Base-by-base conservation (phyloP, 2,329 filamentous ascomycete species). In the Fusarium ramigenum region DNA sequence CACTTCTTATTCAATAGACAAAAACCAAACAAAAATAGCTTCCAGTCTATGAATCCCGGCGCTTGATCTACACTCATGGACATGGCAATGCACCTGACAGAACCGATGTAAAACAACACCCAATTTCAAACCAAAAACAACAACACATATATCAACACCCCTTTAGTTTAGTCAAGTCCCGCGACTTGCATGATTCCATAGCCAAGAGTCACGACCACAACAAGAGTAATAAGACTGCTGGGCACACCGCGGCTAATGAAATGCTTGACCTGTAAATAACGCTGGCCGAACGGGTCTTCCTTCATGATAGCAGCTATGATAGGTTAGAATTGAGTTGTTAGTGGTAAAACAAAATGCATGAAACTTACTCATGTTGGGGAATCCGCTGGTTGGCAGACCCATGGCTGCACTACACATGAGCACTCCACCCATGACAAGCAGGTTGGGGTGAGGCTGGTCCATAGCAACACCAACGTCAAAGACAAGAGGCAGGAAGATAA, bases 281-380 rank as follows among this genome's bases (percentile, higher is more conserved):
- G 88, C 80, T 97, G 94, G 14, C 96, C 96, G 0, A 95, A 97
- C 1, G 93, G 89, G 78, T 99, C 96, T 84, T 99, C 96, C 87
- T 98, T 98, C 96, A 99, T 98, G 78, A 99, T 98, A 8, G 96
- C 96, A 79, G 96, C 94, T 97, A 57, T 21, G 47, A 12, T 14
- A 53, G 49, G 69, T 80, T 67, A 82, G 79, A 54, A 43, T 61
- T 34, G 18, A 15, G 50, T 37, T 39, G 15, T 50, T 34, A n/a
- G 43, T 19, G 28, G 46, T 23, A 49, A 34, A 30, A 10, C 10
- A 30, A 30, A 30, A 8, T 14, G 23, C 19, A 54, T 19, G 40
- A 16, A 50, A 93, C 95, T 88, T 90, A 97, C 95, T 99, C 96
- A 99, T 99, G 77, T 99, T 99, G 4, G 96, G 96, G 85, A 99